A percentile compares a stretch with the other conserved stretches of the same genome.
Conservation (phyloP, 1,139 yeast species). For the Geotrichum bryndzae region DNA sequence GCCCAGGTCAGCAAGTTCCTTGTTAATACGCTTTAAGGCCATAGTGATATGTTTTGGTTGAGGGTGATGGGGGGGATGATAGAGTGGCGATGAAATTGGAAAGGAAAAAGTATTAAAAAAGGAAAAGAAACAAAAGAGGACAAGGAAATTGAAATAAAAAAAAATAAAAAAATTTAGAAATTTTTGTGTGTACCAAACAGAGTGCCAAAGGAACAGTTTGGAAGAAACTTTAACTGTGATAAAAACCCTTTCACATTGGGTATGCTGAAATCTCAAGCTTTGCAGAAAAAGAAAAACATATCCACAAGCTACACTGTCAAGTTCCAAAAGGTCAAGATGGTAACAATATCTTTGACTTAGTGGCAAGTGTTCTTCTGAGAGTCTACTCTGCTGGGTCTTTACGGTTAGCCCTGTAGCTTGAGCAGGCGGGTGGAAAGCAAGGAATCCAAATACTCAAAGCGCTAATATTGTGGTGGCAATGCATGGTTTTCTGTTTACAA, state of each 20-base stretch:
- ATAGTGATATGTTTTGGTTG: slow-evolving; percentile 34
- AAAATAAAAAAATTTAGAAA: neutral
- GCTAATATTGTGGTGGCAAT: neutral
- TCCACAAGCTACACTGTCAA: neutral
- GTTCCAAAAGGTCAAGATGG: neutral
- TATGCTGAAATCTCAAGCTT: neutral
- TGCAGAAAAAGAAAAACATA: neutral
- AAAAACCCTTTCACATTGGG: neutral
- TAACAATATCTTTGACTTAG: neutral
- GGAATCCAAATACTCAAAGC: neutral
- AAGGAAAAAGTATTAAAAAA: neutral
- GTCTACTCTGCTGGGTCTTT: too few species aligned
- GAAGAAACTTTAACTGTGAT: neutral
- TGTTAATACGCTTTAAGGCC: slow-evolving; percentile 93
- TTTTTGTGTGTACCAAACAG: neutral
- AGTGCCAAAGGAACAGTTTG: neutral
- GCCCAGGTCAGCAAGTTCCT: slow-evolving; percentile 91
- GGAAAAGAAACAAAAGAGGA: neutral
- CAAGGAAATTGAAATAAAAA: neutral
- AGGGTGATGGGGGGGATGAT: neutral
- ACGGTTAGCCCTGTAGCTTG: too few species aligned
- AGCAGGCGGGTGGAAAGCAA: neutral
- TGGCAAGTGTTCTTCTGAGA: too few species aligned
- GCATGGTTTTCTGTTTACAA: neutral
- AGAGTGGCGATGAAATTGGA: neutral